These are phyloP conservation scores for Nannochloris sp. DNA, from an alignment of 139 green algal genomes.

Conservation along the genomic window DNA sequence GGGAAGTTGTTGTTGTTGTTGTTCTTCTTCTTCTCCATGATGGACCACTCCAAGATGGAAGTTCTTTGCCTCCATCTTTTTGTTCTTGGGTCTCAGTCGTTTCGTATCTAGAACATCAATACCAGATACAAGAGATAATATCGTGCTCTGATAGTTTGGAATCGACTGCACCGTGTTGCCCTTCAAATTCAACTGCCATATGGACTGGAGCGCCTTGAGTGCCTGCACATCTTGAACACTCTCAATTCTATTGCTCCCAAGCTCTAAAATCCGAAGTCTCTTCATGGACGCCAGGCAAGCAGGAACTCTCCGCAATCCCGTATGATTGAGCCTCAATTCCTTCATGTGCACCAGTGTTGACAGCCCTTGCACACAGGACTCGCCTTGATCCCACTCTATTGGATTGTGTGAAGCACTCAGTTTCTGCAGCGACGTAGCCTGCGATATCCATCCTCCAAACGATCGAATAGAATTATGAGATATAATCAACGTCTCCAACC, in stretches of 20 bases:
- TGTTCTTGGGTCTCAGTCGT: background rate
- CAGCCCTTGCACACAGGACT: constrained; percentile 8
- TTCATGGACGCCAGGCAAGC: constrained; percentile 4
- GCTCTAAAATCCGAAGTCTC: constrained; percentile 22
- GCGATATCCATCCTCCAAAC: constrained; percentile 16
- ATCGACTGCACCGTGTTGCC: constrained; percentile 14
- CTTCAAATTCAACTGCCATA: constrained; percentile 25
- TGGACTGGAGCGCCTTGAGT: constrained; percentile 13
- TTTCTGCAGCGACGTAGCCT: constrained; percentile 20
- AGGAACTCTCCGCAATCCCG: constrained; percentile 17
- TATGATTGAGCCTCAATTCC: constrained; percentile 35
- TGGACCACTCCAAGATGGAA: no score
- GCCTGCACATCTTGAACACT: constrained; percentile 19
- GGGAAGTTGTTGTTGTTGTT: background rate
- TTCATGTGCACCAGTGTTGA: constrained; percentile 5
- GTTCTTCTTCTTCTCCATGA: background rate
- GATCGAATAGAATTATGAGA: constrained; percentile 20
- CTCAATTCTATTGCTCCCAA: constrained; percentile 21
- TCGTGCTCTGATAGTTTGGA: constrained; percentile 6
- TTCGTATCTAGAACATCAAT: constrained; percentile 31
- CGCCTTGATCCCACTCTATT: constrained; percentile 12
- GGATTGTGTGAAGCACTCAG: constrained; percentile 27
- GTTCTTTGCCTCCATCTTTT: background rate
- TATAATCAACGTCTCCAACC: constrained; percentile 35
- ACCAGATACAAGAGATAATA: constrained; percentile 13